A percentile compares a stretch with the other conserved stretches of the same genome.
These are phyloP conservation scores for Clarkia xantiana DNA, from an alignment of 345 rosid genomes.

Conservation along the genomic window DNA sequence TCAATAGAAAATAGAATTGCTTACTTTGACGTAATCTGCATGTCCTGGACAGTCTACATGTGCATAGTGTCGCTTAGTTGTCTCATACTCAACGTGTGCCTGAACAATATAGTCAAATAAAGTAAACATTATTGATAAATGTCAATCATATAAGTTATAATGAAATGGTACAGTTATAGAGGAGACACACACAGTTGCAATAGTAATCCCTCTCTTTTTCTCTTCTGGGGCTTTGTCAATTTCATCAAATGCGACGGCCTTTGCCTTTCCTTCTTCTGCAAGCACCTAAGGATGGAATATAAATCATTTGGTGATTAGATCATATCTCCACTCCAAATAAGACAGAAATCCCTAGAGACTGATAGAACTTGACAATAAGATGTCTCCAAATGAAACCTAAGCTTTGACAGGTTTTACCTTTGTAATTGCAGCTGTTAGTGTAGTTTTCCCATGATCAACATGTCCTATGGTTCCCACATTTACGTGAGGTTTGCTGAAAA, in stretches of 20 bases:
- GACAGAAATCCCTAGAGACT: neutral
- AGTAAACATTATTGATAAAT: too few relatives aligned
- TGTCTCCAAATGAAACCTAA: neutral
- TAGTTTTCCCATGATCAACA: constrained; percentile 99
- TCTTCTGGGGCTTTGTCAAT: constrained; percentile 99
- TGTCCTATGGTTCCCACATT: constrained; percentile 99
- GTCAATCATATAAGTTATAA: neutral
- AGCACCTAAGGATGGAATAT: constrained; percentile 40
- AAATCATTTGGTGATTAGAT: neutral
- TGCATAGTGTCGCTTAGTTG: constrained; percentile 76
- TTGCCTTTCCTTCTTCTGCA: constrained; percentile 96
- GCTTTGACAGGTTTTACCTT: constrained; percentile 24
- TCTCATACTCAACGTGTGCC: constrained; percentile 99
- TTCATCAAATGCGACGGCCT: constrained; percentile 94
- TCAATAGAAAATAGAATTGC: neutral
- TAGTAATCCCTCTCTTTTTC: constrained; percentile 97
- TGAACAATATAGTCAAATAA: constrained; percentile 12
- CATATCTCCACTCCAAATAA: neutral
- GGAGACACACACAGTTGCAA: constrained; percentile 54
- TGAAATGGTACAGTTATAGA: neutral
- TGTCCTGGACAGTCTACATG: constrained; percentile 99
- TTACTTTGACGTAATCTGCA: constrained; percentile 92
- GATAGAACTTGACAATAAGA: neutral
- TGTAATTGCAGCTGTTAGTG: constrained; percentile 94
- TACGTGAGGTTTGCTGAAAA: constrained; percentile 81